These are phyloP conservation scores for Geranium rotundifolium DNA, from an alignment of 345 rosid species.

Conservation along the genomic window DNA sequence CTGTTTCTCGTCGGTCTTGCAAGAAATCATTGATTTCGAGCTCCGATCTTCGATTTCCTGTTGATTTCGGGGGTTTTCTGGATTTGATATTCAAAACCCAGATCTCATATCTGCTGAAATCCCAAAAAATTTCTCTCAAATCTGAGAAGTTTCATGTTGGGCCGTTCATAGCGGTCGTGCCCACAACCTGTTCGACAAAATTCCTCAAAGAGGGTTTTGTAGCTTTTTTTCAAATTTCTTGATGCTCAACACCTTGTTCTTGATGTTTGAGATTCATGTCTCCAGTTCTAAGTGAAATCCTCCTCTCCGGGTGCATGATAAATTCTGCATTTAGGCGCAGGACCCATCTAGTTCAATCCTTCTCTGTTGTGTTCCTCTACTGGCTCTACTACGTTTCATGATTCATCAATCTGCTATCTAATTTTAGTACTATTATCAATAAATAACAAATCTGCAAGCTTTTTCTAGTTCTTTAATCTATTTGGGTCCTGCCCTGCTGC, in stretches of 20 bases:
- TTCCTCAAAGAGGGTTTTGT: too few species aligned
- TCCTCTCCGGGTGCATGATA: constrained; percentile 71
- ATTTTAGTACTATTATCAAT: background rate
- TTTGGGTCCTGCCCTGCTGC: background rate
- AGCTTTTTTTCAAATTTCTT: constrained; percentile 14
- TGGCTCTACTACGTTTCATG: constrained; percentile 96
- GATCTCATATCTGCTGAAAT: too few species aligned
- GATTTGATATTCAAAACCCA: too few species aligned
- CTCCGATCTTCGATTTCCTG: too few species aligned
- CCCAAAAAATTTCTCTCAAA: too few species aligned
- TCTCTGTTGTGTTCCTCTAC: constrained; percentile 99
- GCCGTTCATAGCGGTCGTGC: too few species aligned
- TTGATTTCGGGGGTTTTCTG: too few species aligned
- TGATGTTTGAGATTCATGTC: constrained; percentile 98
- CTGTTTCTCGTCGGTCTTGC: too few species aligned
- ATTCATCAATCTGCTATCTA: constrained; percentile 10
- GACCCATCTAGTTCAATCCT: constrained; percentile 97
- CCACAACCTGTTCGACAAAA: too few species aligned
- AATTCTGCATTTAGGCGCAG: constrained; percentile 76
- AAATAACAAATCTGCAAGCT: background rate
- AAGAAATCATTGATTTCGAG: too few species aligned
- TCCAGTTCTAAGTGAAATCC: constrained; percentile 79
- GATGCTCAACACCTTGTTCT: constrained; percentile 54
- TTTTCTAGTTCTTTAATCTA: background rate
- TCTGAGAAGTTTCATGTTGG: too few species aligned